Evolutionary conservation across 257 asterid genomes (phyloP).

Genomic region (Verbascum thapsus): DNA sequence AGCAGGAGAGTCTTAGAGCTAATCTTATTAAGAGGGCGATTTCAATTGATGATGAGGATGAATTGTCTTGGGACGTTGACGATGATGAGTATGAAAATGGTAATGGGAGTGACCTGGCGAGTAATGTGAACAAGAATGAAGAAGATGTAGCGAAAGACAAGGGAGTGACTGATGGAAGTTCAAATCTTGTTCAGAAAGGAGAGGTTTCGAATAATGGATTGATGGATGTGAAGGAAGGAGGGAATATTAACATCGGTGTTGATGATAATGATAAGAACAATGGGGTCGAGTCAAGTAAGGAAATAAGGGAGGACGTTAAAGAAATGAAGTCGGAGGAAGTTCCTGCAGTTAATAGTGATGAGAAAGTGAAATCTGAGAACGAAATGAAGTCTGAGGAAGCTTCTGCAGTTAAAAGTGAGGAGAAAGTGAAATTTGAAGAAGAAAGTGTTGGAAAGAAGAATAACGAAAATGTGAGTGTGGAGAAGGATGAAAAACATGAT

Average conservation of each 20-base stretch:
- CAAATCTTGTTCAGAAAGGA: no score
- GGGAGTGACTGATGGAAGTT: slow-evolving; percentile 26
- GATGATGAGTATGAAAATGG: slow-evolving; percentile 54
- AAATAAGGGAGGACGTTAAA: slow-evolving; percentile 13
- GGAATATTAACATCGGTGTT: slow-evolving; percentile 18
- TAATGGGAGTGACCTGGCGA: background rate
- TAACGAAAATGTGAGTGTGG: slow-evolving; percentile 34
- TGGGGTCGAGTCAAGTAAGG: slow-evolving; percentile 28
- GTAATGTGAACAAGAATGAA: slow-evolving; percentile 30
- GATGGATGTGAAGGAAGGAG: slow-evolving; percentile 28
- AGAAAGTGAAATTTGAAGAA: slow-evolving; percentile 27
- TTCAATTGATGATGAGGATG: slow-evolving; percentile 71
- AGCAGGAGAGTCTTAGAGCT: slow-evolving; percentile 78
- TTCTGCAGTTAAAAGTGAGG: slow-evolving; percentile 29
- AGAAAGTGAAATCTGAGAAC: slow-evolving; percentile 32
- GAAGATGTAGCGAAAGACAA: slow-evolving; percentile 28
- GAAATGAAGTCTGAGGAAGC: slow-evolving; percentile 35
- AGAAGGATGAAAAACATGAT: slow-evolving; percentile 31
- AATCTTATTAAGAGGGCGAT: slow-evolving; percentile 76
- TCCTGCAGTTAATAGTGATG: no score
- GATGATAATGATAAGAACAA: slow-evolving; percentile 29
- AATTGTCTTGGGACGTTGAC: slow-evolving; percentile 86
- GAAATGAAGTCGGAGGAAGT: background rate
- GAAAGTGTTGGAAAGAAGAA: slow-evolving; percentile 33
- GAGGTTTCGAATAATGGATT: slow-evolving; percentile 25